Base-by-base conservation (phyloP, 495 filamentous ascomycete species). In the Parachaetomium inaequale region DNA sequence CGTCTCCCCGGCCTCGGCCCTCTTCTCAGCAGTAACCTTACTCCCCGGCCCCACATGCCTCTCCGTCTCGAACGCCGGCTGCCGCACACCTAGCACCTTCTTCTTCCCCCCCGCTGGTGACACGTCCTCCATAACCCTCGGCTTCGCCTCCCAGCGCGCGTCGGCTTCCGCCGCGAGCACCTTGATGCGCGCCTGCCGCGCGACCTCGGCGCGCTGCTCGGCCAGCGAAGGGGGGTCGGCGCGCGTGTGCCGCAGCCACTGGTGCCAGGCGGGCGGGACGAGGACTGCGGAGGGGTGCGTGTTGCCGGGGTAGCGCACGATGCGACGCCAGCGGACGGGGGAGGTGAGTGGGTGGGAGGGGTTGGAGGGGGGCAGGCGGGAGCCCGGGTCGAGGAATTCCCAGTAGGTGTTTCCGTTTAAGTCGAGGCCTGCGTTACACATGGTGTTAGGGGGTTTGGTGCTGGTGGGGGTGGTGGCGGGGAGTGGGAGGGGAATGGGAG, bases 201-300 rank as follows among this genome's bases (percentile, higher is more conserved):
- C 58, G 0, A 90, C 67, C 45, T 98, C 93, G 31, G 76, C 72
- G 42, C 78, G 76, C 66, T 95, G 93, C 73, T 98, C 94, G 19
- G 79, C 66, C 19, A 96, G 75, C 0, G 84, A 84, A 0, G 94
- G 94, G 0, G 95, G 79, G 7, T 83, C 70, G 7, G 68, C 19
- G 5, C 94, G 88, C 10, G 90, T 89, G 66, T 95, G 83, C 40
- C 95, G 91, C 14, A 98, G 87, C 94, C 94, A 98, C 72, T 97
- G 93, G 73, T 93, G 90, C 94, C 94, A 98, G 78, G 88, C 86
- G 1, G 93, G 89, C 76, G 78, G 66, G 59, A 79, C 70, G 8
- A 62, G 59, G 32, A 95, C 84, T 55, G 93, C 87, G 67, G 78
- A 80, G 72, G 83, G 84, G 66, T 90, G 88, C 2, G 83, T 84